Percentiles rank a stretch among this genome's conserved stretches.
Evolutionary conservation across 139 green algal genomes (phyloP).

Genomic region (Volvox reticuliferus): DNA sequence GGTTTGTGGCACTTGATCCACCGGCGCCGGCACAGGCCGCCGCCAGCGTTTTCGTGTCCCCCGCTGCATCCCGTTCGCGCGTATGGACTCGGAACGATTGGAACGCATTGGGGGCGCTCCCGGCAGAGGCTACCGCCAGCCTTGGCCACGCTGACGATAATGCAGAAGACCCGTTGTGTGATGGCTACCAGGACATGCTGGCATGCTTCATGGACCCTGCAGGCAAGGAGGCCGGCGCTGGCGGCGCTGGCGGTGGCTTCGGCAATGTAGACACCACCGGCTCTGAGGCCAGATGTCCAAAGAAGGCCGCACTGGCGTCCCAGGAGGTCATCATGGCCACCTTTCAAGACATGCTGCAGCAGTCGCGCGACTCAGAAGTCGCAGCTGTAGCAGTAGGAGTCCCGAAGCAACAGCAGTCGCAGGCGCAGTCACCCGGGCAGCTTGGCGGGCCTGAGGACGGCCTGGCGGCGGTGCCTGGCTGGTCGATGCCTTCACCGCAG

Average conservation of each 20-base stretch:
- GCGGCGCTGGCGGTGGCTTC: background rate
- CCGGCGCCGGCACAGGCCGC: background rate
- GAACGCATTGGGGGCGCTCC: background rate
- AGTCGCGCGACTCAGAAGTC: too few relatives aligned
- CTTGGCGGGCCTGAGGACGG: too few relatives aligned
- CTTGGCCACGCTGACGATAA: background rate
- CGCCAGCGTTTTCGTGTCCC: background rate
- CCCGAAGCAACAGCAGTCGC: background rate
- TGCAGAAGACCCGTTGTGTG: too few relatives aligned
- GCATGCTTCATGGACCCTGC: conserved; percentile 12
- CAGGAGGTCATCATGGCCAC: conserved; percentile 34
- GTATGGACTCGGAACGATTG: background rate
- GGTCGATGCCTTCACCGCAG: background rate
- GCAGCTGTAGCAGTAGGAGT: too few relatives aligned
- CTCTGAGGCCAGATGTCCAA: background rate
- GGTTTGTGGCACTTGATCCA: background rate
- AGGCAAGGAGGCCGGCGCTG: background rate
- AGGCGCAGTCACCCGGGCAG: background rate
- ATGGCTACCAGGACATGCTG: conserved; percentile 10
- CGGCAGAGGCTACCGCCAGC: background rate
- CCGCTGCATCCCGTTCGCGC: background rate
- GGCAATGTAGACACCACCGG: background rate
- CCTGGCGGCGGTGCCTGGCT: background rate
- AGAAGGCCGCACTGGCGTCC: background rate
- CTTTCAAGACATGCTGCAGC: conserved; percentile 22